Evolutionary conservation across 805 yeast genomes (phyloP).

Genomic region (Starmerella sirachaensis): DNA sequence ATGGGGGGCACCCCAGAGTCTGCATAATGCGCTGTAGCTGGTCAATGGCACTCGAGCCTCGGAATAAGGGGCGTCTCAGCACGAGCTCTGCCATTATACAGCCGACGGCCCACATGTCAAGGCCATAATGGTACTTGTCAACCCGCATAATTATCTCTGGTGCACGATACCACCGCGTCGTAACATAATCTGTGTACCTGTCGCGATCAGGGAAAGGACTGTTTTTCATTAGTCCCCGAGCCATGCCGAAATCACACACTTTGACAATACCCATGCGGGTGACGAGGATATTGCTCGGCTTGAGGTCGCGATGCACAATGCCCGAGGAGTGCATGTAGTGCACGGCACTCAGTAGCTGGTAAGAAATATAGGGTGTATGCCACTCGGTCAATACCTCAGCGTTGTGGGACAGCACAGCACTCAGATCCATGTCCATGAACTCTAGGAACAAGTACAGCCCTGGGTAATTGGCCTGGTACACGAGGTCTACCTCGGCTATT

Average conservation of each 20-base stretch:
- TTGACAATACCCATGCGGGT: slow-evolving; percentile 62
- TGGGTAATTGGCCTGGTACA: slow-evolving; percentile 53
- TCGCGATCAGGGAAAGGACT: slow-evolving; percentile 22
- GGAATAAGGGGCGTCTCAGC: slow-evolving; percentile 67
- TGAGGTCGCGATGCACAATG: slow-evolving; percentile 82
- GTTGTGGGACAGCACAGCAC: slow-evolving; percentile 45
- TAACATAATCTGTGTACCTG: slow-evolving; percentile 48
- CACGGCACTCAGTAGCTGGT: slow-evolving; percentile 76
- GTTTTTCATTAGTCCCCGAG: slow-evolving; percentile 50
- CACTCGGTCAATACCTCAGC: slow-evolving; percentile 73
- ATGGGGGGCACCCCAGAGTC: slow-evolving; percentile 59
- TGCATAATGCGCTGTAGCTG: slow-evolving; percentile 60
- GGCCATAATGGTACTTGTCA: slow-evolving; percentile 29
- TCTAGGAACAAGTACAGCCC: slow-evolving; percentile 89
- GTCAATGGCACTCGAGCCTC: slow-evolving; percentile 58
- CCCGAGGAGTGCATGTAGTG: slow-evolving; percentile 86
- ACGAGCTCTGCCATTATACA: slow-evolving; percentile 80
- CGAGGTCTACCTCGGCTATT: slow-evolving; percentile 62
- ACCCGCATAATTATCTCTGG: slow-evolving; percentile 61
- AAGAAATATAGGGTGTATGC: slow-evolving; percentile 62
- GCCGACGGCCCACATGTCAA: slow-evolving; percentile 91
- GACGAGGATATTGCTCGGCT: slow-evolving; percentile 80
- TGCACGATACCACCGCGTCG: slow-evolving; percentile 92
- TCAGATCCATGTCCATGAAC: slow-evolving; percentile 67
- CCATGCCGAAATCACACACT: slow-evolving; percentile 89